phyloP scores from a whole-genome alignment of 1,284 basidiomycete species.

The Ceratobasidium sp. region DNA sequence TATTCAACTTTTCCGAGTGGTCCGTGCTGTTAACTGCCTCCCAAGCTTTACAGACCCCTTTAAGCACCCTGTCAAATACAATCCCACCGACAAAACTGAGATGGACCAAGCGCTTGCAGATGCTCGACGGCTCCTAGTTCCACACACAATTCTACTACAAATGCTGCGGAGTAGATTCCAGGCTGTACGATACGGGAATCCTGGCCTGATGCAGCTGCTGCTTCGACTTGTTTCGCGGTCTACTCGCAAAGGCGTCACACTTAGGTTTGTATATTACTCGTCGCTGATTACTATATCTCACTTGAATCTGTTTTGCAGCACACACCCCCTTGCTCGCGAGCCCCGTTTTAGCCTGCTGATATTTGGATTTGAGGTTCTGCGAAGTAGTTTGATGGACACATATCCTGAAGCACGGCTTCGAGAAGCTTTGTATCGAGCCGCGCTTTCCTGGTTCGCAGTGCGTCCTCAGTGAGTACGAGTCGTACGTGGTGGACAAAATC shows the following conservation, averaged over 20 bases:
- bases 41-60: conserved; percentile 88
- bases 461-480: conserved; percentile 76
- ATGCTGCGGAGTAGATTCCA: conserved; percentile 95
- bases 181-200: conserved; percentile 88
- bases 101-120: conserved; percentile 79
- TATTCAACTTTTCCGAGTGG: conserved; percentile 44
- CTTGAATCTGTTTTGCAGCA: conserved; percentile 63
- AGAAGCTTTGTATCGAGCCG: conserved; percentile 79
- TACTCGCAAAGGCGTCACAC: conserved; percentile 63
- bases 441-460: conserved; percentile 93
- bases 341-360: conserved; percentile 88
- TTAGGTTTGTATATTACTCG: conserved; percentile 69
- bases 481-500: neutral
- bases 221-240: conserved; percentile 87
- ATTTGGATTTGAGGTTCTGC: conserved; percentile 93
- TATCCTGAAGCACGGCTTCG: conserved; percentile 84
- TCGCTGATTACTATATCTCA: conserved; percentile 6
- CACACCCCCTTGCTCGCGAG: conserved; percentile 91
- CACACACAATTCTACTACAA: conserved; percentile 87
- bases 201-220: conserved; percentile 86
- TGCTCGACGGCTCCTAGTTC: conserved; percentile 80
- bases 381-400: conserved; percentile 87
- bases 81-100: conserved; percentile 87
- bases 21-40: conserved; percentile 19
- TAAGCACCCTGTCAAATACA: conserved; percentile 86